Evolutionary conservation across 2,329 filamentous ascomycete species (phyloP), one percentile per base, ranked within the genome.

Genomic region (Ascocoryne sarcoides): DNA sequence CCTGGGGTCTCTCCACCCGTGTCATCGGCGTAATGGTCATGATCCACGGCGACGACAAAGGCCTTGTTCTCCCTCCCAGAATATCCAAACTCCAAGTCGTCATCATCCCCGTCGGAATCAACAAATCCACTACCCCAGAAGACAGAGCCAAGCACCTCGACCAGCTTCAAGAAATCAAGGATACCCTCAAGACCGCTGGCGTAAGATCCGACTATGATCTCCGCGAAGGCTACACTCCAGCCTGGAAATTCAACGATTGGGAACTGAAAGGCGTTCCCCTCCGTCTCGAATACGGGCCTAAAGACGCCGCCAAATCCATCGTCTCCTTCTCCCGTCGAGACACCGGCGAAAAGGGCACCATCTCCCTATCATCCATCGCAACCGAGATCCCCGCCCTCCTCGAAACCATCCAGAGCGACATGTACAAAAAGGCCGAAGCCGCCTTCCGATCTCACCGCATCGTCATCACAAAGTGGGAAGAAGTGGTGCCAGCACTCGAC

Each of bases 201-300:
- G 70, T 98, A 29, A 84, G 92, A 43, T 76, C 78, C 43, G 83
- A 93, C 50, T 76, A 81, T 37, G 92, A 98, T 60, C 75, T 79
- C 60, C 82, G 93, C 44, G 90, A 96, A 37, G 84, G 84, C 51
- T 95, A 96, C 63, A 79, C 88, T 45, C 89, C 92, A 29, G 88
- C 87, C 50, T 96, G 84, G 81, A 98, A 98, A 66, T 98, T 98
- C 72, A 94, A 93, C 66, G 89, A 98, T 66, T 95, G 88, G 87
- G 93, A 98, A 64, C 74, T 96, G 55, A 93, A 90, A 67, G 92
- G 93, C 61, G 84, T 96, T 31, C 92, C 93, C 34, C 76, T 98
- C 28, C 84, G 92, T 44, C 74, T 98, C 44, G 92, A 98, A 64
- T 95, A 95, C 59, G 93, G 93, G 4, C 90, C 92, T 56, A 94